Evolutionary conservation across 2,329 filamentous ascomycete genomes (phyloP).

Genomic region (Claviceps africana): DNA sequence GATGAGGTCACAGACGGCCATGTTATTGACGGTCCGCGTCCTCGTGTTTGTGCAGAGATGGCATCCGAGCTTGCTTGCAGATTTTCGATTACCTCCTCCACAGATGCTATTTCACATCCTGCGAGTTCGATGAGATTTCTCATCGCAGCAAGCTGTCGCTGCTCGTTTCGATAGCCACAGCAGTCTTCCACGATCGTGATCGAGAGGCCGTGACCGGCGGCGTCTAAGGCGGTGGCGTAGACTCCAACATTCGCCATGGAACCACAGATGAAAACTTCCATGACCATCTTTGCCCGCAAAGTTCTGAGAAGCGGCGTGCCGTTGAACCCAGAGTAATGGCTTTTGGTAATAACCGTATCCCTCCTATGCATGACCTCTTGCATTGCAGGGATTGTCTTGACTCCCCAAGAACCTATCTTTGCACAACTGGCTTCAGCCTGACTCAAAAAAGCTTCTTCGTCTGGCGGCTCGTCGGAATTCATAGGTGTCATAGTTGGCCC

Average conservation of each 20-base stretch:
- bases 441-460: constrained; percentile 34
- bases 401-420: constrained; percentile 28
- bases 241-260: constrained; percentile 77
- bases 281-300: constrained; percentile 76
- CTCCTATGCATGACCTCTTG: constrained; percentile 28
- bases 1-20: background rate
- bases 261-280: constrained; percentile 79
- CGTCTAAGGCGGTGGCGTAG: constrained; percentile 82
- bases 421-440: constrained; percentile 28
- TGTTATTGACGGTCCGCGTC: background rate
- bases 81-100: constrained; percentile 39
- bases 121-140: constrained; percentile 59
- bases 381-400: constrained; percentile 30
- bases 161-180: constrained; percentile 60
- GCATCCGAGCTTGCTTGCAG: constrained; percentile 9
- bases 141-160: constrained; percentile 57
- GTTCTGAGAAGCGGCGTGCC: constrained; percentile 57
- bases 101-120: constrained; percentile 52
- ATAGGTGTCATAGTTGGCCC: constrained; percentile 2
- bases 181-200: constrained; percentile 83
- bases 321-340: constrained; percentile 78
- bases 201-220: constrained; percentile 72
- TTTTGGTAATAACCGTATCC: constrained; percentile 49
- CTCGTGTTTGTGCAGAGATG: constrained; percentile 4
- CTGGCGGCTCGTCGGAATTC: constrained; percentile 6